Base-by-base conservation (phyloP, 768 basidiomycete species). In the Lactarius quietus region DNA sequence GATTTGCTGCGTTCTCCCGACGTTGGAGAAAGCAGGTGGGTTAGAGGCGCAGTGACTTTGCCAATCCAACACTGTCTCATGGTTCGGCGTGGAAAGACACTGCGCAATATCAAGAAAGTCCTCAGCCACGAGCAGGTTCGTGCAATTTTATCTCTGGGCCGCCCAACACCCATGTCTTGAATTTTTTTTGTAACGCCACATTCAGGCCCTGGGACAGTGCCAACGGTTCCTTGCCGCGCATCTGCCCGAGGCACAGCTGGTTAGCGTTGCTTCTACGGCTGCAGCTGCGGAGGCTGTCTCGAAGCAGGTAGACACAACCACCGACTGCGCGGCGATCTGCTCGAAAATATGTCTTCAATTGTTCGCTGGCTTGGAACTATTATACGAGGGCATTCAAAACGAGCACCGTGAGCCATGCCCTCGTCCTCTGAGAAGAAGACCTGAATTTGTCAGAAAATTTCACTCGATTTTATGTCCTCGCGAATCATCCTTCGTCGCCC, bases 61-160 rank as follows among this genome's bases (percentile, higher is more conserved):
- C 77, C 79, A 57, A 81, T 93, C 14, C 80, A 85, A 59, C 91
- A 93, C 69, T 88, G 86, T 75, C 78, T 93, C 55, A 75, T 92
- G 14, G 84, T 81, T n/a, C 83, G 81, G 57, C 74, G 75, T 54
- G 90, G 89, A 9, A 82, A 84, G 35, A 78, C 81, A 63, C 67
- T 86, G 10, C 73, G 80, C 51, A 78, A 88, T 48, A 80, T 93
- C 31, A 78, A 80, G 63, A 78, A 74, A 62, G 79, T 93, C 18
- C 71, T 90, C 69, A 93, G 91, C 75, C 91, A 93, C 67, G 91
- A 92, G 72, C 91, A 93, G 78, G 91, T 90, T 61, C 53, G 75
- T 70, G 75, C 69, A 28, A 36, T 53, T 8, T 26, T 31, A 12
- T 43, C 36, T 58, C 58, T 61, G 14, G 45, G 23, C 45, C 45